phyloP scores from a whole-genome alignment of 1,284 basidiomycete genomes.

The Puccinia horiana region DNA sequence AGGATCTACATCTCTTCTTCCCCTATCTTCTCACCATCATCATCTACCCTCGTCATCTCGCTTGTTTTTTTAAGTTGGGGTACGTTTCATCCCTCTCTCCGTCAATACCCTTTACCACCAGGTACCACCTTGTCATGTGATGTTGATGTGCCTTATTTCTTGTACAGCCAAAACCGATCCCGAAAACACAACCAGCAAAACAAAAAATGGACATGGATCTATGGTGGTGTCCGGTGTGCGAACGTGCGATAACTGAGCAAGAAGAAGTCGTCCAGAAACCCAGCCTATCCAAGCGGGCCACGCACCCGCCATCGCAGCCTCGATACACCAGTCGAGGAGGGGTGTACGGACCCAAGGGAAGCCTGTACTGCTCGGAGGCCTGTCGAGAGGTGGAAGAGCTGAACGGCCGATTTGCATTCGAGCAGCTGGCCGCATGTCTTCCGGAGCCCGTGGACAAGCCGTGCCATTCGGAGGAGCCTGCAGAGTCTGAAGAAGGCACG shows the following conservation, averaged over 20 bases:
- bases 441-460: background rate
- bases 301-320: background rate
- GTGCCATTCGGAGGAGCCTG: background rate
- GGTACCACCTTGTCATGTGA: background rate
- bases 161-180: background rate
- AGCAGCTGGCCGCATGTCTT: conserved; percentile 8
- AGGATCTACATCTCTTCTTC: background rate
- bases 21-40: background rate
- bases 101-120: background rate
- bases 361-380: conserved; percentile 36
- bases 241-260: conserved; percentile 31
- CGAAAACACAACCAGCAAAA: background rate
- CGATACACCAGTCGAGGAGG: conserved; percentile 4
- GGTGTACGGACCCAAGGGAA: conserved; percentile 16
- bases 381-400: conserved; percentile 32
- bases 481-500: background rate
- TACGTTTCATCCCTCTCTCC: background rate
- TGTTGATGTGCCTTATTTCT: too few relatives aligned
- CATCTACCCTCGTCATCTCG: background rate
- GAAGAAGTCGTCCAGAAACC: background rate
- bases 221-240: conserved; percentile 43
- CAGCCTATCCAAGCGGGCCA: background rate
- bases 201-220: conserved; percentile 42
- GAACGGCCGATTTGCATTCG: conserved; percentile 12
- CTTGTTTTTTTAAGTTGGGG: background rate